These are phyloP conservation scores for Trichosporon sp. DNA, from an alignment of 1,284 basidiomycete genomes.

Conservation along the genomic window DNA sequence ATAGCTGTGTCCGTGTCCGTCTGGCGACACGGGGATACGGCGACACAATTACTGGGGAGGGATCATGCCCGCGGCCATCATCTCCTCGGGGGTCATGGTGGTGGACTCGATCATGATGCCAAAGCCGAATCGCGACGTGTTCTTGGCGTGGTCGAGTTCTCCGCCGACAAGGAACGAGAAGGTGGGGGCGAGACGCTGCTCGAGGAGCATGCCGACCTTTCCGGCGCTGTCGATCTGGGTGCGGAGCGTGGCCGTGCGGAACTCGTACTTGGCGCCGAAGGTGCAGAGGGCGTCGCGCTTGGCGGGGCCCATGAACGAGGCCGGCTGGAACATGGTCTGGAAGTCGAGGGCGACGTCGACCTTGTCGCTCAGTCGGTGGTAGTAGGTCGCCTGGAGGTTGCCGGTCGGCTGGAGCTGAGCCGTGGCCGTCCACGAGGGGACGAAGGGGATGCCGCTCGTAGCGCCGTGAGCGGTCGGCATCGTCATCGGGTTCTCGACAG, in stretches of 20 bases:
- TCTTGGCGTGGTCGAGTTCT: conserved; percentile 99
- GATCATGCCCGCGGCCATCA: conserved; percentile 46
- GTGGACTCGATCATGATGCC: conserved; percentile 86
- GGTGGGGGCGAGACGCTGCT: conserved; percentile 91
- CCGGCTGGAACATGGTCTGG: conserved; percentile 69
- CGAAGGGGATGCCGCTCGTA: conserved; percentile 25
- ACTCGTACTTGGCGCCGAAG: conserved; percentile 92
- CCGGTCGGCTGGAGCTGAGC: conserved; percentile 82
- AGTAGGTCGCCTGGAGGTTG: conserved; percentile 87
- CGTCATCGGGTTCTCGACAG: conserved; percentile 6
- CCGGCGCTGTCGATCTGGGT: conserved; percentile 88
- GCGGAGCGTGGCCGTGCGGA: conserved; percentile 85
- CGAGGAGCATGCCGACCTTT: conserved; percentile 89
- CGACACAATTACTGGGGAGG: conserved; percentile 23
- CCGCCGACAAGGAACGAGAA: conserved; percentile 93
- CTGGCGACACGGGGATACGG: neutral
- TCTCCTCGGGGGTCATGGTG: conserved; percentile 47
- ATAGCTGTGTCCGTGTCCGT: neutral
- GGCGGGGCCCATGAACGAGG: conserved; percentile 50
- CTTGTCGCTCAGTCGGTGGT: conserved; percentile 91
- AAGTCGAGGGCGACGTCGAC: conserved; percentile 98
- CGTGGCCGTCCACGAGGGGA: conserved; percentile 82
- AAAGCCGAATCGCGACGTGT: conserved; percentile 86
- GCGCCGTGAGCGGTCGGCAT: conserved; percentile 26
- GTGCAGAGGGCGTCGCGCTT: conserved; percentile 89